A percentile compares a stretch with the other conserved stretches of the same genome.
Evolutionary conservation across 495 filamentous ascomycete species (phyloP).

Genomic region (Hyaloscypha bicolor): DNA sequence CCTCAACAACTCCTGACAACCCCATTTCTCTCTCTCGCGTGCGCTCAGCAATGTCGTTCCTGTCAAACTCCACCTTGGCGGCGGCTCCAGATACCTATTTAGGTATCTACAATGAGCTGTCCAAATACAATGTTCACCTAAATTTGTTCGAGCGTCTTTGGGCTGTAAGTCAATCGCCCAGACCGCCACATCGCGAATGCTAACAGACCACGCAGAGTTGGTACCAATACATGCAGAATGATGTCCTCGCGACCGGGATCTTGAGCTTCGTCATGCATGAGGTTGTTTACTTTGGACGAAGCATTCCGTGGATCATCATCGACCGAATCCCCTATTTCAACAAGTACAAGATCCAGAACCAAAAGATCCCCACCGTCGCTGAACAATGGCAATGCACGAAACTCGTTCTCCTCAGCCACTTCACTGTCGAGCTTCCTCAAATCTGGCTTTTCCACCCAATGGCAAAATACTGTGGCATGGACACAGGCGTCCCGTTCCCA

Average conservation of each 20-base stretch:
- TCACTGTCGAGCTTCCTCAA: slow-evolving; percentile 96
- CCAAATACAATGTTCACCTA: slow-evolving; percentile 83
- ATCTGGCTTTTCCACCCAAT: slow-evolving; percentile 99
- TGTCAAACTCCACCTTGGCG: slow-evolving; percentile 30
- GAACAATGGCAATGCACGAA: slow-evolving; percentile 95
- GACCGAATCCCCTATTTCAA: slow-evolving; percentile 84
- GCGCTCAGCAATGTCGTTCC: slow-evolving; percentile 20
- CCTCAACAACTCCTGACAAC: slow-evolving; percentile 14
- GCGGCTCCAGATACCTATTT: slow-evolving; percentile 66
- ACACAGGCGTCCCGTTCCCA: slow-evolving; percentile 89
- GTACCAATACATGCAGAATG: slow-evolving; percentile 99
- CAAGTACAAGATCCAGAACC: slow-evolving; percentile 92
- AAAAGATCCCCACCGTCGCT: slow-evolving; percentile 83
- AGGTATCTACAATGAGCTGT: slow-evolving; percentile 83
- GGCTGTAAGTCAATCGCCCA: slow-evolving; percentile 63
- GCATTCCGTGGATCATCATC: slow-evolving; percentile 91
- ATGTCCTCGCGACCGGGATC: slow-evolving; percentile 92
- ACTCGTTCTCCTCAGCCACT: slow-evolving; percentile 88
- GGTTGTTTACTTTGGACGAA: slow-evolving; percentile 88
- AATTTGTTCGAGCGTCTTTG: slow-evolving; percentile 84
- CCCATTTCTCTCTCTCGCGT: not conserved
- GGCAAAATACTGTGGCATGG: slow-evolving; percentile 88
- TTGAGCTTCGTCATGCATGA: slow-evolving; percentile 98
- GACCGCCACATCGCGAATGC: slow-evolving; percentile 16
- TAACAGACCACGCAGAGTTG: slow-evolving; percentile 50